Evolutionary conservation across 1,284 basidiomycete genomes (phyloP).

Genomic region (Cerioporus squamosus): DNA sequence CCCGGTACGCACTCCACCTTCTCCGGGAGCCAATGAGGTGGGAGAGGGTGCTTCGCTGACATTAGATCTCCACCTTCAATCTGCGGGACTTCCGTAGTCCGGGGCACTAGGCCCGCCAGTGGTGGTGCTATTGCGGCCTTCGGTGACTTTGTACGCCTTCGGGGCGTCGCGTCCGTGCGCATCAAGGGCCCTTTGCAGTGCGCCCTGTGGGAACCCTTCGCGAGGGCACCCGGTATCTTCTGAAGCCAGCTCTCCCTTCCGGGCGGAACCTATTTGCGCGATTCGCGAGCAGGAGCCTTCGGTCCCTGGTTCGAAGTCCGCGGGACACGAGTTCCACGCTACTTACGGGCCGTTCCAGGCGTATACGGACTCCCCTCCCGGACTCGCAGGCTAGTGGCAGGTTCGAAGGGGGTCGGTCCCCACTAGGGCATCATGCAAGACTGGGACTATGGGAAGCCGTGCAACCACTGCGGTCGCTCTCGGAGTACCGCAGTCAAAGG

Average conservation of each 20-base stretch:
- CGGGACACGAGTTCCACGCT: conserved; percentile 1
- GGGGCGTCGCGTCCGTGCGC: neutral
- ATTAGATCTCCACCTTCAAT: conserved; percentile 10
- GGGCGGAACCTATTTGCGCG: neutral
- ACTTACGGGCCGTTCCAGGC: conserved; percentile 5
- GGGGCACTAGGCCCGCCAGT: neutral
- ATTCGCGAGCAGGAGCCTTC: neutral
- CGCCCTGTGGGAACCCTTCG: no score
- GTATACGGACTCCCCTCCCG: neutral
- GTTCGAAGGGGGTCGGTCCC: no score
- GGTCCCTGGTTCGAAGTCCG: neutral
- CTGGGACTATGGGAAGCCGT: no score
- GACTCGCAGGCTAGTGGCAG: neutral
- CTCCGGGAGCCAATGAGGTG: no score
- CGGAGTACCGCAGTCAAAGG: no score
- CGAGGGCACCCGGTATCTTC: neutral
- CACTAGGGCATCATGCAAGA: neutral
- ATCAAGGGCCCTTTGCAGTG: conserved; percentile 5
- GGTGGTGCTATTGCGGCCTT: neutral
- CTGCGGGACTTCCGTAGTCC: neutral
- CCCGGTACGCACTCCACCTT: no score
- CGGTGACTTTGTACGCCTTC: neutral
- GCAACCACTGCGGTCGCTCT: no score
- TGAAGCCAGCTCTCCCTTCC: neutral
- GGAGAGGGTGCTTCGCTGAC: conserved; percentile 10